These are phyloP conservation scores for Microbotryomycetes sp. DNA, from an alignment of 1,284 basidiomycete genomes.

Conservation along the genomic window DNA sequence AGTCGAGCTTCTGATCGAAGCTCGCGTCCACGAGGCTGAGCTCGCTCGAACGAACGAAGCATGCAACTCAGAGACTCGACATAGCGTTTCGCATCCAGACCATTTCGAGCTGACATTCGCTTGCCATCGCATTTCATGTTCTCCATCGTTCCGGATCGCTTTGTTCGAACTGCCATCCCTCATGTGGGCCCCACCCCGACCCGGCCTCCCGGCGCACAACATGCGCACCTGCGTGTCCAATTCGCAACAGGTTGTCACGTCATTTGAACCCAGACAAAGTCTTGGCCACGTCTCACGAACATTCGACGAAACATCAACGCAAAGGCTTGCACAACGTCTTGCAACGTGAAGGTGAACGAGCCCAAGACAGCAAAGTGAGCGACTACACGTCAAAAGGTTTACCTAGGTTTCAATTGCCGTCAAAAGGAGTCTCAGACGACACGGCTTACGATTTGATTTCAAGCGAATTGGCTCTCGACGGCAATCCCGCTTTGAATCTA, in stretches of 20 bases:
- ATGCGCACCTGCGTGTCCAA: too few species aligned
- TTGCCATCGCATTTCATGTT: too few species aligned
- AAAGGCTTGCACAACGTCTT: constrained; percentile 6
- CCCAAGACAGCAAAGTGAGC: not conserved
- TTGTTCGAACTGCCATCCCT: too few species aligned
- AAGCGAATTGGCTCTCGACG: constrained; percentile 75
- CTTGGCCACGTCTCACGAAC: constrained; percentile 39
- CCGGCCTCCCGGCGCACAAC: too few species aligned
- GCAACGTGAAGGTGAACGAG: constrained; percentile 3
- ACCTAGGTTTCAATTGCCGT: constrained; percentile 1
- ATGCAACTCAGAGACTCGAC: too few species aligned
- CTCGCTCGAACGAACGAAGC: too few species aligned
- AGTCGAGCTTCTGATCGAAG: too few species aligned
- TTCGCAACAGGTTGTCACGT: constrained; percentile 38
- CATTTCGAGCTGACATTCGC: too few species aligned
- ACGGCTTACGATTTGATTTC: constrained; percentile 71
- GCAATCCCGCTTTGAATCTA: constrained; percentile 69
- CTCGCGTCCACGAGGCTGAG: too few species aligned
- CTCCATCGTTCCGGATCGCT: too few species aligned
- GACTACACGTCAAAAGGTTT: not conserved
- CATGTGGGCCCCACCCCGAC: too few species aligned
- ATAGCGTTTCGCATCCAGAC: too few species aligned
- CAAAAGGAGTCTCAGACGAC: not conserved
- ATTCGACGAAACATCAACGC: constrained; percentile 35
- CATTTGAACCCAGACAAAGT: constrained; percentile 44